Conservation (phyloP, 2,329 filamentous ascomycete genomes). For the Sporothrix euskadiensis region DNA sequence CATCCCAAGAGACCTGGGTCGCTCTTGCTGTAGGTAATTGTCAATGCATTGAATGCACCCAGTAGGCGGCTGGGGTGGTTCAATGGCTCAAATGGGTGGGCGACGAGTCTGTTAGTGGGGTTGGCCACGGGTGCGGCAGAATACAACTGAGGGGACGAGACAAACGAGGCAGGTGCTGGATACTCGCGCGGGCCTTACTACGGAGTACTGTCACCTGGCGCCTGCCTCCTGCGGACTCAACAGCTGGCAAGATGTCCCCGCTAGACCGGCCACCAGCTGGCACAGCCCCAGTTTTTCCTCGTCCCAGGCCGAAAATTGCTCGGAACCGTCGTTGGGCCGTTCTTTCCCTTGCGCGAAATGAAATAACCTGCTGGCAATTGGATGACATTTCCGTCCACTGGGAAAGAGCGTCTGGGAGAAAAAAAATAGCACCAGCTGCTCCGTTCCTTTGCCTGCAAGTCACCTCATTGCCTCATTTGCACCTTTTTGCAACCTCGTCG, state of each 20-base stretch:
- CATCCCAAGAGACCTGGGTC: background rate
- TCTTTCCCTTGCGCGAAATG: conserved; percentile 32
- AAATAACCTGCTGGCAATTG: conserved; percentile 38
- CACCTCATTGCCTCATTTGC: conserved; percentile 21
- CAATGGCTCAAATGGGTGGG: conserved; percentile 18
- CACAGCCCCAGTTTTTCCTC: conserved; percentile 26
- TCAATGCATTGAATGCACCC: background rate
- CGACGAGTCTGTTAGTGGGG: conserved; percentile 27
- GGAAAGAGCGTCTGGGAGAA: conserved; percentile 1
- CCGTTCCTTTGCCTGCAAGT: conserved; percentile 12
- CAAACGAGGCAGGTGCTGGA: no score
- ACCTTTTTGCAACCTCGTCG: conserved; percentile 25
- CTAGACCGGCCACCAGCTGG: conserved; percentile 29
- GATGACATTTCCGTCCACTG: conserved; percentile 29
- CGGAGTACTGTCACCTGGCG: background rate
- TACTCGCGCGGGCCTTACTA: background rate
- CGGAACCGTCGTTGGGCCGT: conserved; percentile 32
- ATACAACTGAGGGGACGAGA: background rate
- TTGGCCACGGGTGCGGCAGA: conserved; percentile 19
- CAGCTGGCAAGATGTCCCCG: conserved; percentile 23
- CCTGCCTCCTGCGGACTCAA: background rate
- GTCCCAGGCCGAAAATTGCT: conserved; percentile 35
- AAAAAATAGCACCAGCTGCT: conserved; percentile 31
- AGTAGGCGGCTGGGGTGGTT: background rate
- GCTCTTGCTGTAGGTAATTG: conserved; percentile 19